A percentile compares a stretch with the other conserved stretches of the same genome.
Conservation (phyloP, 1,284 basidiomycete genomes). For the Rhodotorula sp. region DNA sequence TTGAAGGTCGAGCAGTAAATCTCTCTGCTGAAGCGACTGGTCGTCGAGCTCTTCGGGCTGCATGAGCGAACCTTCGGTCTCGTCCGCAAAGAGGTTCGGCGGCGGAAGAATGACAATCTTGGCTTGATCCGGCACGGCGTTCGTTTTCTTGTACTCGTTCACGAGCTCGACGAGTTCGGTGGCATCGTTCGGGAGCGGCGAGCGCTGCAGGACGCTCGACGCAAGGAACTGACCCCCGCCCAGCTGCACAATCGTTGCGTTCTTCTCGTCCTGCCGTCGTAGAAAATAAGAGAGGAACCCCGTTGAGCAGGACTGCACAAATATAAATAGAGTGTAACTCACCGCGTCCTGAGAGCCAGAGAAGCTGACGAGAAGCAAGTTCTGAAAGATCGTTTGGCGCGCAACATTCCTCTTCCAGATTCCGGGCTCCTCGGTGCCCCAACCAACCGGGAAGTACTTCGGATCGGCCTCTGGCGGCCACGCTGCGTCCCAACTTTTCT, state of each 20-base stretch:
- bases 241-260: conserved; percentile 1
- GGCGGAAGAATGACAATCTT: conserved; percentile 18
- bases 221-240: conserved; percentile 15
- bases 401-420: conserved; percentile 3
- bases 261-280: not conserved
- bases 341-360: not conserved
- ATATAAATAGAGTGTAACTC: too few species aligned
- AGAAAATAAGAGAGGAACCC: too few species aligned
- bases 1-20: conserved; percentile 2
- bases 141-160: conserved; percentile 8
- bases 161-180: conserved; percentile 13
- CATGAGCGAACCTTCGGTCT: not conserved
- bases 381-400: conserved; percentile 19
- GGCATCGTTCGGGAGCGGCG: not conserved
- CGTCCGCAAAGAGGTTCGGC: not conserved
- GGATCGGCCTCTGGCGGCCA: conserved; percentile 5
- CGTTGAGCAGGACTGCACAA: too few species aligned
- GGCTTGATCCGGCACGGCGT: not conserved
- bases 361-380: conserved; percentile 18
- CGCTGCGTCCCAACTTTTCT: conserved; percentile 15
- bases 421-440: not conserved
- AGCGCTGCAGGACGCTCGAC: not conserved
- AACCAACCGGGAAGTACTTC: not conserved
- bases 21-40: not conserved
- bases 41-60: not conserved